Evolutionary conservation across 805 yeast genomes (phyloP).

Genomic region (Wickerhamiella sorbophila): DNA sequence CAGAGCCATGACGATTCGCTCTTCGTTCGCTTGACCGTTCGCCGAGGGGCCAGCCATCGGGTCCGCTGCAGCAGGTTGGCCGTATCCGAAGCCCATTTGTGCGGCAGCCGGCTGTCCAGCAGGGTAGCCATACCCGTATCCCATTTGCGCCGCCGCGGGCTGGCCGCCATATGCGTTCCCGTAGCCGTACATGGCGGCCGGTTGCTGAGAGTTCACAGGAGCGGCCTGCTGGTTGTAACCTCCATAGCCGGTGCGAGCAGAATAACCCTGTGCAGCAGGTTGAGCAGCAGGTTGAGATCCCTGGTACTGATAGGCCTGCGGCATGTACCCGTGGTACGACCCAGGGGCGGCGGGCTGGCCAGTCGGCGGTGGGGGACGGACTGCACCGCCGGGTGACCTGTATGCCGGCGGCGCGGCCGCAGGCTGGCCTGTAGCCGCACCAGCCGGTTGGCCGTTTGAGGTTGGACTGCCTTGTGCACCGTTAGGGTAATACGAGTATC

Average conservation of each 20-base stretch:
- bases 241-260: background rate
- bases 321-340: conserved; percentile 9
- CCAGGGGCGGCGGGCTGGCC: background rate
- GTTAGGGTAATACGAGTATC: conserved; percentile 6
- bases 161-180: background rate
- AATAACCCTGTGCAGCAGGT: background rate
- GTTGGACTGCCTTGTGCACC: background rate
- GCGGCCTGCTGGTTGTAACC: conserved; percentile 7
- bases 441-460: conserved; percentile 2
- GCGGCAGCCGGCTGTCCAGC: background rate
- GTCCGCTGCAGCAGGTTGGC: background rate
- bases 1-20: conserved; percentile 10
- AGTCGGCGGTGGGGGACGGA: background rate
- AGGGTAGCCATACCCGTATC: conserved; percentile 1
- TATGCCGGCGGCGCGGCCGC: background rate
- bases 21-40: conserved; percentile 4
- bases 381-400: background rate
- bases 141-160: conserved; percentile 5
- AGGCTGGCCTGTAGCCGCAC: background rate
- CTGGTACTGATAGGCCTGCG: conserved; percentile 3
- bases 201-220: conserved; percentile 4
- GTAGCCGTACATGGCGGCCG: conserved; percentile 7
- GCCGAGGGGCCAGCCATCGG: background rate
- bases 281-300: conserved; percentile 1
- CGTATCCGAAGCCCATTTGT: background rate